Evolutionary conservation across 2,329 filamentous ascomycete species (phyloP), one percentile per base, ranked within the genome.

Genomic region (Arthrobotrys iridis): DNA sequence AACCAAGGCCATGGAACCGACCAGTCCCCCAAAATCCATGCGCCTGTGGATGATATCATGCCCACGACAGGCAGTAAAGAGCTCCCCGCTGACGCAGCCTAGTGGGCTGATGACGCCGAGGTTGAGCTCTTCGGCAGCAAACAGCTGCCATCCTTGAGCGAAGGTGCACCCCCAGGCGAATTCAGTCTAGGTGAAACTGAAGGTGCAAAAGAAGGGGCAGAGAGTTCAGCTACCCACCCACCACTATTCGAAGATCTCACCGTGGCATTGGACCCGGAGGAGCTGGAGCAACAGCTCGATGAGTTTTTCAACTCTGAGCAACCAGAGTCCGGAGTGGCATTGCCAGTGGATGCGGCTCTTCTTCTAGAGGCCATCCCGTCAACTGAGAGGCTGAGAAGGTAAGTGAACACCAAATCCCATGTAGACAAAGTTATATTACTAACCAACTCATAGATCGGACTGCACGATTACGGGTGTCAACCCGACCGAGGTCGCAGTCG

Each of bases 121-220:
- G 30, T 30, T 22, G 50, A 55, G 30, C 50, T 35, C 50, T 8
- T n/a, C 2, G 3, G 50, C 50, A 37, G 50, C 50, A 7, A 55
- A 37, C 28, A 20, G 50, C 30, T n/a, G 50, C 50, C 18, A 30
- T 55, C 50, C 50, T 35, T 35, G 18, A 11, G 50, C 50, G 50
- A 55, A 20, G 20, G 50, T 37, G 30, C 30, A 18, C 30, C 50
- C 50, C 37, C 48, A 7, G 22, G 30, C 48, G 28, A 35, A 8
- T 55, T 37, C 28, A n/a, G 48, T 55, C 28, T 30, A 55, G 48
- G 48, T 26, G 48, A 55, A 55, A 15, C 48, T 37, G 48, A 37
- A 37, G 48, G 15, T 8, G 48, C n/a, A 20, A 22, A 2, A 13
- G 0, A 2, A 30, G 48, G 48, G 48, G 28, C 48, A 5, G 48